Evolutionary conservation across 257 asterid genomes (phyloP).

Genomic region (Schizonepeta tenuifolia): DNA sequence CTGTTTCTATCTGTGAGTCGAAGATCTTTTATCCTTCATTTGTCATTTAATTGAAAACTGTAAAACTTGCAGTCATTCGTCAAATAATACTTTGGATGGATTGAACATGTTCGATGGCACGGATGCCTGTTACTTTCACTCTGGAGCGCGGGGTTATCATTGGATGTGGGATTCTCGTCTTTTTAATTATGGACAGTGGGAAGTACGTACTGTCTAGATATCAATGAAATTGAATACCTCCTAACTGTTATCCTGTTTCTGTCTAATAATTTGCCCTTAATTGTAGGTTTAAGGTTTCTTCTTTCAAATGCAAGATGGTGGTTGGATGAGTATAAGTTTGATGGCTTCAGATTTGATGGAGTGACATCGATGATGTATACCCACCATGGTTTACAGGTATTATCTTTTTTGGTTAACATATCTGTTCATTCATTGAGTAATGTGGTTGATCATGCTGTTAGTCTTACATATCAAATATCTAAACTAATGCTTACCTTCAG

Average conservation of each 20-base stretch:
- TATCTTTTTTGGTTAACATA: conserved; percentile 28
- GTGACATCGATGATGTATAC: conserved; percentile 99
- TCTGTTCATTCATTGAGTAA: conserved; percentile 22
- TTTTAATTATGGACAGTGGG: conserved; percentile 99
- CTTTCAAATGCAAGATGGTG: conserved; percentile 99
- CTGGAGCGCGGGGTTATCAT: conserved; percentile 92
- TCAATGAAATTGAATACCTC: conserved; percentile 16
- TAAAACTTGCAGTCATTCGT: conserved; percentile 75
- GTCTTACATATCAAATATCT: not conserved
- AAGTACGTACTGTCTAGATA: conserved; percentile 59
- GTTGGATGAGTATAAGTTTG: conserved; percentile 99
- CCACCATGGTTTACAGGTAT: conserved; percentile 95
- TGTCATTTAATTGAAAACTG: conserved; percentile 35
- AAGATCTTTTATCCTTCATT: conserved; percentile 22
- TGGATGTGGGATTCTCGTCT: conserved; percentile 99
- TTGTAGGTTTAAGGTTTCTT: conserved; percentile 88
- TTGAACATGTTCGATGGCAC: conserved; percentile 99
- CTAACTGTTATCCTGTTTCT: conserved; percentile 4
- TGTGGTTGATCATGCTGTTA: conserved; percentile 26
- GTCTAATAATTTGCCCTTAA: conserved; percentile 29
- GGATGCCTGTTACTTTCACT: conserved; percentile 93
- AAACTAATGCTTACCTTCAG: conserved; percentile 11
- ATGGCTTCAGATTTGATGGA: conserved; percentile 99
- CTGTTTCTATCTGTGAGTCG: conserved; percentile 6
- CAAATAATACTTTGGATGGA: conserved; percentile 98